Base-by-base conservation (phyloP, 2,329 filamentous ascomycete genomes). In the Calonectria pauciramosa region DNA sequence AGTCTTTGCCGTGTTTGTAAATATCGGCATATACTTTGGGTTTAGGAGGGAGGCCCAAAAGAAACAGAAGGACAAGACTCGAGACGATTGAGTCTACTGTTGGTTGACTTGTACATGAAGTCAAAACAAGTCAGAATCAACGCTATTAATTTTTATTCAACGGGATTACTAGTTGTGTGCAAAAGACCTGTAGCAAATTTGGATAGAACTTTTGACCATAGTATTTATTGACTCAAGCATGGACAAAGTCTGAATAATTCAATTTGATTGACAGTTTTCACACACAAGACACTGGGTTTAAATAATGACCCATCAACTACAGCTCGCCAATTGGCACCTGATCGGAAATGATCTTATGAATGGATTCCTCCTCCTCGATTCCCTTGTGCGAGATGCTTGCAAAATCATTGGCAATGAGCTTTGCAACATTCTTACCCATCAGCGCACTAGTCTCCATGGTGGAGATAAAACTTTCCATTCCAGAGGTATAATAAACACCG, bases 391-490 rank as follows among this genome's bases (percentile, higher is more conserved):
- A 72, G 32, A 80, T 76, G 63, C 82, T 80, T 76, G 84, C 76
- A 83, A 81, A 91, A 67, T 91, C 90, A 80, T 96, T 91, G 0
- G 92, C 88, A 59, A 96, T 88, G 69, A 97, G 86, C 76, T 89
- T 89, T 11, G 95, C 95, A 26, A 97, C 93, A 82, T 97, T 97
- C 90, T 91, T 95, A 0, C 97, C 97, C 92, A 97, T 97, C 78
- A 99, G 85, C 1, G 95, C 94, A 83, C 93, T 98, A 9, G 97
- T 98, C 88, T 99, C 97, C 97, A 99, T 99, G 0, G 96, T 98
- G 13, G 94, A 97, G 79, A 99, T 97, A 83, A 99, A 98, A 79
- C 94, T 94, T 86, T 99, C 96, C 54, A 99, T 97, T 3, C 91
- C 92, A 14, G 91, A 92, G 0, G 92, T 94, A 82, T 94, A 94